Conservation (phyloP, 148 eudicot species). For the Vaccinium corymbosum region DNA sequence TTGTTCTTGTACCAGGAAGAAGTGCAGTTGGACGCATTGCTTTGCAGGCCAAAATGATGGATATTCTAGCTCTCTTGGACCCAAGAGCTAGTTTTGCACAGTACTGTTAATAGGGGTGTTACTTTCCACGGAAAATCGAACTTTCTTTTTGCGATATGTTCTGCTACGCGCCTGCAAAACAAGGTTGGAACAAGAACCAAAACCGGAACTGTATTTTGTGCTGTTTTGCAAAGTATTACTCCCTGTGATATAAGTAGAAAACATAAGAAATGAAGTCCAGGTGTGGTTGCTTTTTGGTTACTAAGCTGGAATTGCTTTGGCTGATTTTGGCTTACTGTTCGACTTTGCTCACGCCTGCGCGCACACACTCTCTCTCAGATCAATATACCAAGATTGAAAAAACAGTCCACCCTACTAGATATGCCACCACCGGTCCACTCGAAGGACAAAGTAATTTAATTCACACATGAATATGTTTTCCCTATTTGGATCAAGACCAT, state of each 20-base stretch:
- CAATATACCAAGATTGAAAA: background rate
- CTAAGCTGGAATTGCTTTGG: background rate
- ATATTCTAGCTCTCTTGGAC: background rate
- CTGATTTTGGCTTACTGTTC: conserved; percentile 13
- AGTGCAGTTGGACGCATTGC: conserved; percentile 44
- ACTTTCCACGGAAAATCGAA: background rate
- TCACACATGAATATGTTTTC: background rate
- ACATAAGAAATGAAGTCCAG: background rate
- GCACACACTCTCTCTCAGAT: background rate
- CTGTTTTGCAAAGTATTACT: background rate
- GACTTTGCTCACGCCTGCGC: background rate
- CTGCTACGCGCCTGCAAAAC: background rate
- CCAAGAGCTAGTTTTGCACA: background rate
- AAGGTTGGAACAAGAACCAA: background rate
- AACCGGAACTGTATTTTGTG: background rate
- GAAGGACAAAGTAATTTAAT: background rate
- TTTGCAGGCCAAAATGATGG: conserved; percentile 53
- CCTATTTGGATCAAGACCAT: too few relatives aligned
- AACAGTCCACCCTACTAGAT: background rate
- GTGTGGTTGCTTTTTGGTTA: background rate
- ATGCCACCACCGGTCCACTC: background rate
- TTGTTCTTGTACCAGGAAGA: conserved; percentile 44
- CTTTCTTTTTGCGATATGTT: background rate
- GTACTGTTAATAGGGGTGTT: background rate
- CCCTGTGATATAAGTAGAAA: background rate